phyloP scores from a whole-genome alignment of 208 protist species.

The Acanthamoeba lenticulata region DNA sequence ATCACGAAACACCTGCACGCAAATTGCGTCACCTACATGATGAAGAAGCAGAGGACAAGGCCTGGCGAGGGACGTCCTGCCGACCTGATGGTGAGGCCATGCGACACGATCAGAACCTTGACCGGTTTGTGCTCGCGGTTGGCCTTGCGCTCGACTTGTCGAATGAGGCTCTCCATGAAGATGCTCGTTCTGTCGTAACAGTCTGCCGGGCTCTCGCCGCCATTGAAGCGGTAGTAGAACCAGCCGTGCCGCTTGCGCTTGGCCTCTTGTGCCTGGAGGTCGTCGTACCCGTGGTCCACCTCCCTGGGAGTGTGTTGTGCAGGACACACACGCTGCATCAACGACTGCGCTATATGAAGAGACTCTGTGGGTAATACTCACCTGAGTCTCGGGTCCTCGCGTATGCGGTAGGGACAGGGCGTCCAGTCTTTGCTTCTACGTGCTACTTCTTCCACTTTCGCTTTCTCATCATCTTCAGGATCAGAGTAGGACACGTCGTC shows the following conservation, averaged over 20 bases:
- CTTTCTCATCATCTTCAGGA: background rate
- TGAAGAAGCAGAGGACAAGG: background rate
- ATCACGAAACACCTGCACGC: background rate
- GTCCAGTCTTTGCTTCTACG: background rate
- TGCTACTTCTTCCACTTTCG: background rate
- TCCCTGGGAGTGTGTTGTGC: background rate
- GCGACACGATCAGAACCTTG: conserved; percentile 45
- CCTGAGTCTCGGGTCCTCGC: conserved; percentile 35
- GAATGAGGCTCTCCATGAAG: conserved; percentile 56
- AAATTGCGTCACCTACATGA: background rate
- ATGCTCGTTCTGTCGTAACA: conserved; percentile 55
- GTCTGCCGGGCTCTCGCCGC: conserved; percentile 22
- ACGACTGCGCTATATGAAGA: background rate
- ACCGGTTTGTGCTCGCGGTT: background rate
- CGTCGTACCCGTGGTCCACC: conserved; percentile 36
- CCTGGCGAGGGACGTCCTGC: background rate
- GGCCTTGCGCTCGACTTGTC: conserved; percentile 31
- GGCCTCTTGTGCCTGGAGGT: conserved; percentile 44
- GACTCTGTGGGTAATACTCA: background rate
- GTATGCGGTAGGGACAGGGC: conserved; percentile 29
- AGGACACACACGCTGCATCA: background rate
- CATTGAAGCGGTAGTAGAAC: conserved; percentile 33
- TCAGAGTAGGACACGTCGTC: background rate
- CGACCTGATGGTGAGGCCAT: conserved; percentile 44
- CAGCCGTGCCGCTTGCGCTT: conserved; percentile 28